Evolutionary conservation across 2,329 filamentous ascomycete genomes (phyloP), one percentile per base, ranked within the genome.

Genomic region (Fusarium decemcellulare): DNA sequence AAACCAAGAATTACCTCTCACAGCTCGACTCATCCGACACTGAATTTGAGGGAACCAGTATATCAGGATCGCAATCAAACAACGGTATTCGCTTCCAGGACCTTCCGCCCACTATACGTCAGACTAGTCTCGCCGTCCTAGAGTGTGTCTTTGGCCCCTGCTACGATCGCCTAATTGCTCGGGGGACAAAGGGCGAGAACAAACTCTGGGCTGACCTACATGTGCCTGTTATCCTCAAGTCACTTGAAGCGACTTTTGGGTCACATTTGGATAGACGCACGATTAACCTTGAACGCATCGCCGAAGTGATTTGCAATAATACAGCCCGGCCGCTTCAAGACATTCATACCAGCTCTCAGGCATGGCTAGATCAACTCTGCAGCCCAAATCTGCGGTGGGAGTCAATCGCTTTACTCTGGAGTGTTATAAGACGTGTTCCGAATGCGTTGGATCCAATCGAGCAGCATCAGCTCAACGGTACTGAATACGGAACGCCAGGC

Each of bases 311-410:
- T 6, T 81, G 78, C 27, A 56, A 65, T 30, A 82, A 82, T 46
- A 81, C 78, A 0, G 65, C 72, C 6, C 75, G 67, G 14, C 71
- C 72, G 0, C 72, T 81, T 7, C 68, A 65, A 2, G 80, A 82
- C 10, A 72, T 80, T 2, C 76, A 80, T 29, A 65, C 73, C 0
- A 72, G 76, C 18, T 67, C 79, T 2, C 61, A 72, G 3, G 62
- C 63, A 18, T 83, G 80, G 80, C 53, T 79, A 2, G 65, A 63
- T 2, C 77, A 80, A 34, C 81, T 83, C 52, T 77, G 71, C 4
- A 81, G 81, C 0, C 56, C 61, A 0, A 78, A 77, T 6, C 65
- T 80, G 42, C 76, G 81, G 4, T 83, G 80, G 81, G 81, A 83
- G 56, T 72, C 76, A 0, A 48, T 82, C 8, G 80, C 81, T 0